These are phyloP conservation scores for Sarocladiaceae sp. DNA, from an alignment of 2,329 filamentous ascomycete genomes.

Conservation along the genomic window DNA sequence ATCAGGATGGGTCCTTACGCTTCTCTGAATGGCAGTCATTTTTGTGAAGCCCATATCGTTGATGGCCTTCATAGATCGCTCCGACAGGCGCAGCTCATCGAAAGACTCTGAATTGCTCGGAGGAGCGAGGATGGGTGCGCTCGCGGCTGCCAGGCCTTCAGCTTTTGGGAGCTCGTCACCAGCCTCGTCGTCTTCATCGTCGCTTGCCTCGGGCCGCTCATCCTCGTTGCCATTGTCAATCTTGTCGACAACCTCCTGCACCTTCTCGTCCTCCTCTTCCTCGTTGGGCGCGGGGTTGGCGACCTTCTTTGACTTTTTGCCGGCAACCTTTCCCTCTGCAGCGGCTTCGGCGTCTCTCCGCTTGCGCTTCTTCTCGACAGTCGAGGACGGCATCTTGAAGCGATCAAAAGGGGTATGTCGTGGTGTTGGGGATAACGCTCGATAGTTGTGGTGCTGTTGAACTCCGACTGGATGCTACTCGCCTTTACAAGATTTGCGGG, in stretches of 20 bases:
- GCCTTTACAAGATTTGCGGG: slow-evolving; percentile 5
- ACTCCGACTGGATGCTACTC: not conserved
- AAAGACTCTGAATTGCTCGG: slow-evolving; percentile 64
- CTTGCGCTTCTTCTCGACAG: slow-evolving; percentile 39
- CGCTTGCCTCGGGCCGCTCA: slow-evolving; percentile 17
- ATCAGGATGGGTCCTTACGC: slow-evolving; percentile 35
- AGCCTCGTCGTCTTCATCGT: slow-evolving; percentile 23
- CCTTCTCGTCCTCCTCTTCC: slow-evolving; percentile 20
- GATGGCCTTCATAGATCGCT: slow-evolving; percentile 84
- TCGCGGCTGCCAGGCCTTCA: slow-evolving; percentile 28
- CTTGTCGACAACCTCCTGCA: slow-evolving; percentile 23
- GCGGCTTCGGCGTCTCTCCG: slow-evolving; percentile 28
- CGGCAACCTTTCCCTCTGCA: slow-evolving; percentile 18
- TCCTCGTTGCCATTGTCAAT: slow-evolving; percentile 18
- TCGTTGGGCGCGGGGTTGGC: slow-evolving; percentile 28
- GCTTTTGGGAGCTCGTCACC: slow-evolving; percentile 19
- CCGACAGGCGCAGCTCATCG: slow-evolving; percentile 74
- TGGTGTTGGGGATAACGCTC: too few relatives aligned
- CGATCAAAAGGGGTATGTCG: not conserved
- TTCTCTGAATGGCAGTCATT: slow-evolving; percentile 92
- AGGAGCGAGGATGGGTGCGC: slow-evolving; percentile 45
- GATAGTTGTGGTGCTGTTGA: not conserved
- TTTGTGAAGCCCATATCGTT: slow-evolving; percentile 85
- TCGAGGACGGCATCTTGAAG: slow-evolving; percentile 26
- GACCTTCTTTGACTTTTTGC: slow-evolving; percentile 36